Percentiles rank a stretch among this genome's conserved stretches.
These are phyloP conservation scores for Colletotrichum neosansevieriae DNA, from an alignment of 2,329 filamentous ascomycete genomes.

Conservation along the genomic window DNA sequence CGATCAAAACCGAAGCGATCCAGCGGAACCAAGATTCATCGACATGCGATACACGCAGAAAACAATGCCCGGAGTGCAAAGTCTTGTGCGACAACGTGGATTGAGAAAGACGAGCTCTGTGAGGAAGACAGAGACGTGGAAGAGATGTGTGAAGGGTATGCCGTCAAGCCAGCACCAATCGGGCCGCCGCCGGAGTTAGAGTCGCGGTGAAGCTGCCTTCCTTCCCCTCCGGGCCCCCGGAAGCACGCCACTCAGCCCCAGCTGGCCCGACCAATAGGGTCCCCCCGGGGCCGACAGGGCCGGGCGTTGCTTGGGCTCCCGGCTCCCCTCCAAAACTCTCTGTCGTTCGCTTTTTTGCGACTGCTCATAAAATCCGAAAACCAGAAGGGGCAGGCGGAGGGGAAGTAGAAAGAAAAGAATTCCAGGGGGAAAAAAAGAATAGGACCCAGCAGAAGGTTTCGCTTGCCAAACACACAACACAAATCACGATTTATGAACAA, in stretches of 20 bases:
- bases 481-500: not conserved
- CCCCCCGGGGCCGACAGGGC: not conserved
- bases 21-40: not conserved
- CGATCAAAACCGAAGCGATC: not conserved
- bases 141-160: constrained; percentile 1
- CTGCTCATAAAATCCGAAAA: constrained; percentile 30
- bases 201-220: not conserved
- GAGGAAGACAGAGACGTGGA: not conserved
- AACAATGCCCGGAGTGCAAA: not conserved
- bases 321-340: constrained; percentile 1
- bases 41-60: not conserved
- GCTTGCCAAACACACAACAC: not conserved
- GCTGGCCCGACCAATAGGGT: constrained; percentile 26
- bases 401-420: not conserved
- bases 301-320: too few species aligned
- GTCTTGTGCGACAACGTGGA: not conserved
- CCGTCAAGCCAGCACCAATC: constrained; percentile 31
- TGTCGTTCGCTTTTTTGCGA: constrained; percentile 4
- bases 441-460: too few species aligned
- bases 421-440: not conserved
- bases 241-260: constrained; percentile 23
- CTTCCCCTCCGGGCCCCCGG: constrained; percentile 29
- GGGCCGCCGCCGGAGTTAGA: constrained; percentile 20
- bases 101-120: too few species aligned
- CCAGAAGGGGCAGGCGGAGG: not conserved